phyloP scores from a whole-genome alignment of 345 rosid species.

The Erodium maritimum region DNA sequence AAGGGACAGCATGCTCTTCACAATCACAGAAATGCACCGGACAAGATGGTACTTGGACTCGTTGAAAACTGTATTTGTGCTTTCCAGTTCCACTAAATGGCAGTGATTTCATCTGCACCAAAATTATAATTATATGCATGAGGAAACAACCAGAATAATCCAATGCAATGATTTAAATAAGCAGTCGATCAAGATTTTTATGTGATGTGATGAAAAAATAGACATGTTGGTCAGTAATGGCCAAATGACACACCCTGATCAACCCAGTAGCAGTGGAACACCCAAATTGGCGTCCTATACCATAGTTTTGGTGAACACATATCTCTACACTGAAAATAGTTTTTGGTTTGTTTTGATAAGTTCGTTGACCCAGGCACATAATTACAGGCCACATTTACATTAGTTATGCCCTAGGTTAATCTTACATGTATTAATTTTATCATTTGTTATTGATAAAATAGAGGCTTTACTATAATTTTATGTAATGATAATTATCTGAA shows the following conservation, averaged over 20 bases:
- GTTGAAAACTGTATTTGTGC: slow-evolving; percentile 82
- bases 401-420: too few relatives aligned
- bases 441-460: too few relatives aligned
- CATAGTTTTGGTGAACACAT: not conserved
- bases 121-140: slow-evolving; percentile 5
- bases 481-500: too few relatives aligned
- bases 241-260: not conserved
- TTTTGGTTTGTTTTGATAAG: not conserved
- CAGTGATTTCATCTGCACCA: slow-evolving; percentile 51
- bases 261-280: not conserved
- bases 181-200: not conserved
- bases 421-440: too few relatives aligned
- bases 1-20: slow-evolving; percentile 51
- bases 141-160: not conserved
- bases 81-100: slow-evolving; percentile 76
- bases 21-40: slow-evolving; percentile 77
- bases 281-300: not conserved
- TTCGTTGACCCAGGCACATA: not conserved
- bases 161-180: not conserved
- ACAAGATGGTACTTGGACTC: slow-evolving; percentile 36
- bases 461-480: too few relatives aligned
- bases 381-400: not conserved
- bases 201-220: not conserved
- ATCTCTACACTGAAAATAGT: not conserved
- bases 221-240: not conserved